phyloP scores from a whole-genome alignment of 345 rosid species.

The Arabis alpina region DNA sequence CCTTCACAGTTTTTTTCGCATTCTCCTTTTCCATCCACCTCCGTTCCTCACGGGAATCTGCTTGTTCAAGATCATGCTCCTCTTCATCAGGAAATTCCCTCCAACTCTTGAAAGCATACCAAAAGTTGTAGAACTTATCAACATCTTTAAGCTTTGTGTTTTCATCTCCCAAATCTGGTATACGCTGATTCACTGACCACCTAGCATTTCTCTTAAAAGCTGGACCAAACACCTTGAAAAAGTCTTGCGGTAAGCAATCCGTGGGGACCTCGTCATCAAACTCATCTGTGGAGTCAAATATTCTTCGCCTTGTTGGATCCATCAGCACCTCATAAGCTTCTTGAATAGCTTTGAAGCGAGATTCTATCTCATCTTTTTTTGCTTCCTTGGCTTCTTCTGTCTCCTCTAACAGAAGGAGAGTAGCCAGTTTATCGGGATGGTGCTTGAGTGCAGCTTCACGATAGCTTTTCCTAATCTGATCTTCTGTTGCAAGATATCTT shows the following conservation, averaged over 20 bases:
- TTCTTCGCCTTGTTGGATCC: constrained; percentile 88
- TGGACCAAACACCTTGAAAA: constrained; percentile 95
- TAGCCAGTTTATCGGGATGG: constrained; percentile 95
- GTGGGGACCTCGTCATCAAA: constrained; percentile 96
- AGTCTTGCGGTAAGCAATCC: constrained; percentile 86
- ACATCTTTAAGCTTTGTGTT: constrained; percentile 68
- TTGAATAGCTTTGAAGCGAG: constrained; percentile 84
- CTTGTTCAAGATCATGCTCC: constrained; percentile 93
- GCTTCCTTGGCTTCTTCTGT: constrained; percentile 91
- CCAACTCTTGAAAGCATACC: constrained; percentile 97
- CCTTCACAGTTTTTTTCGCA: constrained; percentile 77
- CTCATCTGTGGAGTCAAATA: constrained; percentile 94
- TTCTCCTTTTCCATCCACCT: constrained; percentile 99
- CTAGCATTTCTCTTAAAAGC: constrained; percentile 97
- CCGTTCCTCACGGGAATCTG: constrained; percentile 95
- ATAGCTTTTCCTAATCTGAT: constrained; percentile 88
- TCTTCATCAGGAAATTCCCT: constrained; percentile 97
- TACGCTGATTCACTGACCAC: constrained; percentile 87
- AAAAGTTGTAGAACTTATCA: constrained; percentile 80
- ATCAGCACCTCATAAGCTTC: constrained; percentile 92
- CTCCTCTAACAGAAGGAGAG: constrained; percentile 84
- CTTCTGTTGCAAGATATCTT: constrained; percentile 97
- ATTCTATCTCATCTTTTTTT: constrained; percentile 91
- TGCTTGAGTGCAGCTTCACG: constrained; percentile 93
- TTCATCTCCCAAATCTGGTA: constrained; percentile 82